Percentiles rank a stretch among this genome's conserved stretches.
phyloP scores from a whole-genome alignment of 495 filamentous ascomycete genomes.

The Daldinia decipiens region DNA sequence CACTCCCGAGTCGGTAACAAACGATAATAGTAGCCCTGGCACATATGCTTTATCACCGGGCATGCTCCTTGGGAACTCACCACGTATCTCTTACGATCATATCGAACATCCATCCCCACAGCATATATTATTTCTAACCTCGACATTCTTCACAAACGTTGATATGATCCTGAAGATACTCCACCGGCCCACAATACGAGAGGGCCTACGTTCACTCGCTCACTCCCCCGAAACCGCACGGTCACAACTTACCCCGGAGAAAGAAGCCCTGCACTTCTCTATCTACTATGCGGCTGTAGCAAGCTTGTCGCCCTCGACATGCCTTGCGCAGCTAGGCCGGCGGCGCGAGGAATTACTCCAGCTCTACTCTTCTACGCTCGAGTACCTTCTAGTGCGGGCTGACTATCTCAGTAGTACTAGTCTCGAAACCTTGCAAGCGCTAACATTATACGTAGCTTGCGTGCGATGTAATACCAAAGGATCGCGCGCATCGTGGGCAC shows the following conservation, averaged over 20 bases:
- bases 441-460: slow-evolving; percentile 67
- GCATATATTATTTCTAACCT: slow-evolving; percentile 69
- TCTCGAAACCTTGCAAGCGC: slow-evolving; percentile 75
- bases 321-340: slow-evolving; percentile 54
- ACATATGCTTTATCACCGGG: slow-evolving; percentile 64
- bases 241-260: slow-evolving; percentile 36
- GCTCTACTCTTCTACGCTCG: slow-evolving; percentile 71
- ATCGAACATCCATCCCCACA: slow-evolving; percentile 61
- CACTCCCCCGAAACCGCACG: slow-evolving; percentile 47
- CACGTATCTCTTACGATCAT: slow-evolving; percentile 39
- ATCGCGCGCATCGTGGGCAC: slow-evolving; percentile 66
- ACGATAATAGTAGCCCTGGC: slow-evolving; percentile 58
- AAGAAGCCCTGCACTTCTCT: slow-evolving; percentile 68
- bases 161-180: slow-evolving; percentile 65
- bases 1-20: slow-evolving; percentile 58
- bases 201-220: slow-evolving; percentile 53
- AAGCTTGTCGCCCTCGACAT: slow-evolving; percentile 59
- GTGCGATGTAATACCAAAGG: slow-evolving; percentile 61
- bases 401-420: slow-evolving; percentile 74
- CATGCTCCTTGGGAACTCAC: slow-evolving; percentile 61
- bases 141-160: slow-evolving; percentile 65
- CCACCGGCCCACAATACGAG: slow-evolving; percentile 57
- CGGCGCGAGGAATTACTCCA: slow-evolving; percentile 58
- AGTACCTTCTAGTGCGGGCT: slow-evolving; percentile 73
- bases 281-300: slow-evolving; percentile 71